These are phyloP conservation scores for Rubus idaeus DNA, from an alignment of 306 rosid genomes.

Conservation along the genomic window DNA sequence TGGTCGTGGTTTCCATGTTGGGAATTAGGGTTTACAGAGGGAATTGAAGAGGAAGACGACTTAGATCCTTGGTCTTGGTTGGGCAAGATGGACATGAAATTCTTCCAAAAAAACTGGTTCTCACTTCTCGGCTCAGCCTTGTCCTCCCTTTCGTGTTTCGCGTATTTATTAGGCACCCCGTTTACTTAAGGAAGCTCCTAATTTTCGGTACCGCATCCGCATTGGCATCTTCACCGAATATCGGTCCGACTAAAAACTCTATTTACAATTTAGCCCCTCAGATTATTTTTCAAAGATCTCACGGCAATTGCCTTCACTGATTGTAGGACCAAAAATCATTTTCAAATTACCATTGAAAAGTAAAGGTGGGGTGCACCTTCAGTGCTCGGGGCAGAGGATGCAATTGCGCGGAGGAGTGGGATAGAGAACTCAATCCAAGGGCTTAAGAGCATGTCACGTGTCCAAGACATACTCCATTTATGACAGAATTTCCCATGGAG, in stretches of 20 bases:
- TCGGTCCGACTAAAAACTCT: not conserved
- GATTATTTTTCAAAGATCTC: too few relatives aligned
- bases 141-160: not conserved
- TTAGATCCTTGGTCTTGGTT: constrained; percentile 58
- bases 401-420: too few relatives aligned
- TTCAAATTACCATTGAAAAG: not conserved
- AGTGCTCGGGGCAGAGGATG: too few relatives aligned
- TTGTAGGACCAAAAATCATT: too few relatives aligned
- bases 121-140: not conserved
- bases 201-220: not conserved
- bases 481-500: too few relatives aligned
- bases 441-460: too few relatives aligned
- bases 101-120: not conserved
- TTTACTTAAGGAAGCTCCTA: too few relatives aligned
- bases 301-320: too few relatives aligned
- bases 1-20: constrained; percentile 53
- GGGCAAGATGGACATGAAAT: constrained; percentile 99
- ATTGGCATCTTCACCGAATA: constrained; percentile 11
- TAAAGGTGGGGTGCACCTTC: too few relatives aligned
- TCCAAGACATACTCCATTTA: too few relatives aligned
- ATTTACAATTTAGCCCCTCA: constrained; percentile 6
- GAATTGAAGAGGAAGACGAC: constrained; percentile 45
- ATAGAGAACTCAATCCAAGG: too few relatives aligned
- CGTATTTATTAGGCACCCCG: not conserved
- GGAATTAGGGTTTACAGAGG: constrained; percentile 56